Evolutionary conservation across 2,329 filamentous ascomycete genomes (phyloP).

Genomic region (Neopestalotiopsis rosae): DNA sequence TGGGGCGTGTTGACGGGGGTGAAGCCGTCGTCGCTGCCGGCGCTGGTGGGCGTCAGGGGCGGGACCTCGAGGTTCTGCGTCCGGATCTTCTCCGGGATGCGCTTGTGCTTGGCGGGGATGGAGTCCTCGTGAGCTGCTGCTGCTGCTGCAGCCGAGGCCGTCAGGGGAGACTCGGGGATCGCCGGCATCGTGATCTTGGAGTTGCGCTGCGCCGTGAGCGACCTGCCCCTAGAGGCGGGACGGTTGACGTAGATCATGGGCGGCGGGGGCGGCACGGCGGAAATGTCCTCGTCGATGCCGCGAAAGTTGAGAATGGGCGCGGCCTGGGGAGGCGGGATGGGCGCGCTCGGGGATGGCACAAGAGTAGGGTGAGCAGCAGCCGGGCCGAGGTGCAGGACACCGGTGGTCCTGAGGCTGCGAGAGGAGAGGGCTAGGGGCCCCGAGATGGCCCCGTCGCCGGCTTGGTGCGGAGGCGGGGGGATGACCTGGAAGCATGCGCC

Average conservation of each 20-base stretch:
- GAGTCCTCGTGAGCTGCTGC: conserved; percentile 27
- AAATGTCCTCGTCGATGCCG: conserved; percentile 27
- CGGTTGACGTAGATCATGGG: conserved; percentile 22
- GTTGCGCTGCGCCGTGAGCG: conserved; percentile 17
- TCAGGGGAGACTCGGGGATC: conserved; percentile 20
- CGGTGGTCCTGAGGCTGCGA: conserved; percentile 17
- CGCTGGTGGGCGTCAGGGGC: conserved; percentile 26
- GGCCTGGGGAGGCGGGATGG: conserved; percentile 22
- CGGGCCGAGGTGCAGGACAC: conserved; percentile 16
- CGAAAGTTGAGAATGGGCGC: conserved; percentile 27
- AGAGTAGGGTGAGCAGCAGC: conserved; percentile 27
- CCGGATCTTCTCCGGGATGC: conserved; percentile 23
- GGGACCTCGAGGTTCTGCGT: conserved; percentile 24
- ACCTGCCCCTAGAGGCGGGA: conserved; percentile 13
- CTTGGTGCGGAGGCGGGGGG: conserved; percentile 14
- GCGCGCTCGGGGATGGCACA: conserved; percentile 24
- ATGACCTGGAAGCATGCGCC: conserved; percentile 16
- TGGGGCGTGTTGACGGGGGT: conserved; percentile 25
- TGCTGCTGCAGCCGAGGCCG: neutral
- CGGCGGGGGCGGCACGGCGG: conserved; percentile 28
- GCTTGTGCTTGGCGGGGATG: conserved; percentile 33
- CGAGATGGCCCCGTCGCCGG: conserved; percentile 7
- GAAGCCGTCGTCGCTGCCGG: conserved; percentile 28
- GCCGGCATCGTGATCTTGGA: conserved; percentile 20
- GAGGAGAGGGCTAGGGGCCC: conserved; percentile 13